phyloP scores from a whole-genome alignment of 2,329 filamentous ascomycete genomes.

The Alternaria gaisen region DNA sequence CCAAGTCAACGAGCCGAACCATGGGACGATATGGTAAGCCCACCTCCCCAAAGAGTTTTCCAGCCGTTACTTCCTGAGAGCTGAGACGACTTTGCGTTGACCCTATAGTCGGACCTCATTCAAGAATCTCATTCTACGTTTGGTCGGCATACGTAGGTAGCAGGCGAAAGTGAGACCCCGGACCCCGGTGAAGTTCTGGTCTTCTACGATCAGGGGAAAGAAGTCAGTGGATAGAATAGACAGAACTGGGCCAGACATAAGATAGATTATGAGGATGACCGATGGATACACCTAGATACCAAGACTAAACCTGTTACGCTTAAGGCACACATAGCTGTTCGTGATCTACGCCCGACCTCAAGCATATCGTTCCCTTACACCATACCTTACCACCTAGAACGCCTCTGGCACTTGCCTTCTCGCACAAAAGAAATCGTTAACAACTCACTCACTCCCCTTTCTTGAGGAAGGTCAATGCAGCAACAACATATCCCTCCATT shows the following conservation, averaged over 20 bases:
- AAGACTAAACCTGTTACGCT: too few relatives aligned
- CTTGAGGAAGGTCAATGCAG: slow-evolving; percentile 59
- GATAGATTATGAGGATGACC: not conserved
- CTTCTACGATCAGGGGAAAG: not conserved
- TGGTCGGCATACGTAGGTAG: not conserved
- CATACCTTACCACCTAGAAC: not conserved
- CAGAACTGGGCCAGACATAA: not conserved
- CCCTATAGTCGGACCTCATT: too few relatives aligned
- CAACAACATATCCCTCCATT: slow-evolving; percentile 60
- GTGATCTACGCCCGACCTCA: too few relatives aligned
- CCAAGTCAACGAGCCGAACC: not conserved
- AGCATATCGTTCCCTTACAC: not conserved
- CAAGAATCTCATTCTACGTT: not conserved
- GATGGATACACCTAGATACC: too few relatives aligned
- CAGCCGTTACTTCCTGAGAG: not conserved
- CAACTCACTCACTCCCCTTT: slow-evolving; percentile 10
- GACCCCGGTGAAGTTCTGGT: not conserved
- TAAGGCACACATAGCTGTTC: too few relatives aligned
- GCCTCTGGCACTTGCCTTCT: not conserved
- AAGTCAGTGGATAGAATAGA: not conserved
- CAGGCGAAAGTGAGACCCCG: not conserved
- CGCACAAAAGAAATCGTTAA: not conserved
- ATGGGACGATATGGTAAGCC: not conserved
- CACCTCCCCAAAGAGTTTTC: not conserved
- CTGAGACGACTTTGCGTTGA: not conserved